Base-by-base conservation (phyloP, 2,329 filamentous ascomycete species). In the Fusarium sulawesiense region DNA sequence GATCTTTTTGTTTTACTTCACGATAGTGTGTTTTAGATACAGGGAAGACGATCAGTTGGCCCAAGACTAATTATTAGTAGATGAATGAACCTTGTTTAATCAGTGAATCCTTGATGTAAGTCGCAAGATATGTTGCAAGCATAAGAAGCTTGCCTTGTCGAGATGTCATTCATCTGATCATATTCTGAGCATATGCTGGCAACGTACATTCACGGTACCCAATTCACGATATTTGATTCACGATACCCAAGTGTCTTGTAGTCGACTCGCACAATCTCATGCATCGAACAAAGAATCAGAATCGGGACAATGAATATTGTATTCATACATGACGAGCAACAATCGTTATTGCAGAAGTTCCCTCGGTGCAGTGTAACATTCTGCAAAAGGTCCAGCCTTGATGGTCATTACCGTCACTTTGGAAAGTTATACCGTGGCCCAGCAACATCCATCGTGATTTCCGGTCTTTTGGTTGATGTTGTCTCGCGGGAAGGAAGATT, bases 401-500 rank as follows among this genome's bases (percentile, higher is more conserved):
- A 41, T 29, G 49, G 27, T 32, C 20, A 48, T 14, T 20, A 6
- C 21, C 16, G 9, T 25, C 25, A 18, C 34, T 23, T 11, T 53
- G n/a, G 21, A 29, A 46, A 13, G 20, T 16, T 21, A 44, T 49
- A 51, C 42, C 29, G 29, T 41, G 47, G 13, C 18, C 53, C 21
- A 29, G 45, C 21, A 64, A 51, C 40, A 14, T 41, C 25, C 29
- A 40, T 27, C 50, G 45, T 41, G 37, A 34, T 32, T 47, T 48
- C 42, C 13, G 29, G 13, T 20, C 25, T 40, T 47, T n/a, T 32
- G 47, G 23, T 47, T 23, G 16, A 21, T n/a, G n/a, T 13, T 62
- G 42, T 30, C n/a, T 32, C 12, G 34, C 50, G 29, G 32, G 32
- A 23, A 41, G 37, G 30, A 23, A 30, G 25, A 56, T 69, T 69